Evolutionary conservation across 768 basidiomycete species (phyloP), one percentile per base, ranked within the genome.

Genomic region (Phlebiopsis flavidoalba): DNA sequence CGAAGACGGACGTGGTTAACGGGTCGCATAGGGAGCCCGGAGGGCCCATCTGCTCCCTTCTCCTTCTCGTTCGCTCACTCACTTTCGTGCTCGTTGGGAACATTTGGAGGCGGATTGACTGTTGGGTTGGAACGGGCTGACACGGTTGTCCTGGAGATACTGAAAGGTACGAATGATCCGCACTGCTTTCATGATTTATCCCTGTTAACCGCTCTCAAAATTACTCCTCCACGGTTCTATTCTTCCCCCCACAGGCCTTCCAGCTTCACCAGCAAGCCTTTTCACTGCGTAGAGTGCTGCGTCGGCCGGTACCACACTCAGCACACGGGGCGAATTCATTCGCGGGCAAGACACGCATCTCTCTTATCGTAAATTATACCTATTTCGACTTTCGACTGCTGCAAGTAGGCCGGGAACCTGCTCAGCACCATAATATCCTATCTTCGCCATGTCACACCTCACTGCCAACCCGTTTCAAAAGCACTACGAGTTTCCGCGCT

Each of bases 401-500:
- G 62, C 58, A 51, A 63, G 62, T 50, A 53, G 51, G 62, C 52
- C 45, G 19, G 47, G 31, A 37, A 51, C 48, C 26, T 33, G 7
- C 36, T 52, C 36, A 24, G 12, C 37, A 59, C n/a, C 43, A 47
- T 58, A 58, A 48, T 50, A 36, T 35, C 35, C 19, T 21, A 1
- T 26, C 60, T 37, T 50, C n/a, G 50, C 53, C 53, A 69, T 71
- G 69, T 64, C 70, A 31, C 70, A 67, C 49, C 59, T 69, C 11
- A 60, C 65, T 8, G 58, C 59, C 57, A 65, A 70, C 56, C 67
- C 62, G 19, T 79, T 79, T 63, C 75, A 79, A 65, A 82, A 78
- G 66, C 62, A 58, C 48, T 79, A 77, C 67, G 73, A 80, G 50
- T 60, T 82, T 31, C 67, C 66, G 77, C 71, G 79, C 75, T 52